Evolutionary conservation across 2,329 filamentous ascomycete genomes (phyloP), one percentile per base, ranked within the genome.

Genomic region (Diplodia sapinea): DNA sequence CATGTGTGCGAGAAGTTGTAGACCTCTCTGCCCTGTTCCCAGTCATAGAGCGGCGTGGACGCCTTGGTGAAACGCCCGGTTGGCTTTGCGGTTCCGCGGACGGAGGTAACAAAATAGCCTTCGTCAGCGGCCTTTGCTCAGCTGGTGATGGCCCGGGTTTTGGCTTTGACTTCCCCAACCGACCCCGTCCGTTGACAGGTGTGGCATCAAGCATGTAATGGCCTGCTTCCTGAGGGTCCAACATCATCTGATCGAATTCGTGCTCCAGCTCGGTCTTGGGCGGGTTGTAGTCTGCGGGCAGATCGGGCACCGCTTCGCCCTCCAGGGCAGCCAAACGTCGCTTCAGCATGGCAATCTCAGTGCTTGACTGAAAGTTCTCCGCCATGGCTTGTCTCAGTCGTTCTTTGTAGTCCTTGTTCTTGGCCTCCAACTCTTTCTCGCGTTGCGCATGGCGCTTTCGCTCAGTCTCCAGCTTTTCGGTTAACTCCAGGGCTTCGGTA

Each of bases 401-500:
- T 65, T 80, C 77, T 56, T 81, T 77, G 20, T 78, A 76, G 13
- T 81, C 80, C 66, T 79, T 80, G 71, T 90, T 84, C 69, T 88
- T 84, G 6, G 84, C 82, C 65, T 88, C 85, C 68, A 91, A 81
- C 66, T 89, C 84, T 1, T 85, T 82, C 75, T 93, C 90, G 81
- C 92, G 88, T 65, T 83, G 79, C 36, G 83, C 80, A 31, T 90
- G 87, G 74, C 86, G 90, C 70, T 85, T 83, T 70, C 89, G 88
- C 74, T 93, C 90, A 68, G 90, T 87, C 69, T 85, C 85, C 43
- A 94, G 83, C 72, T 88, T 86, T 69, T 88, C 86, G 26, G 85
- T 84, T 61, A 94, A 79, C 67, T 90, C 85, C 31, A 86, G 84
- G 26, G 89, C 89, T 76, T 93, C 89, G 20, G 84, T 82, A 74